Evolutionary conservation across 441 rosid genomes (phyloP), one percentile per base, ranked within the genome.

Genomic region (Gossypium laxum): DNA sequence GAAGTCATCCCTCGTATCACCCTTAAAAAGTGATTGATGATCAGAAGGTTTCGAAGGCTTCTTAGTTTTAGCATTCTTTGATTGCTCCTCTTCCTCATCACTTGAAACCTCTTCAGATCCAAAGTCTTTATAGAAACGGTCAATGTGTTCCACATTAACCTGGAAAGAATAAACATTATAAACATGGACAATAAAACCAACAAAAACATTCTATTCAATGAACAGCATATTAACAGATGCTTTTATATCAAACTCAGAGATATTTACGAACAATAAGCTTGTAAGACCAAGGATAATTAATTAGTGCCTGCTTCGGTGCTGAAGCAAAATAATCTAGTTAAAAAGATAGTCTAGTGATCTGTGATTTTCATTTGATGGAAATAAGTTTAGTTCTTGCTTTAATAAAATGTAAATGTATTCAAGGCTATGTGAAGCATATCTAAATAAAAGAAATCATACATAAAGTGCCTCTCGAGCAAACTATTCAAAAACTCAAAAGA

Each of bases 21-120:
- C 90, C 76, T 83, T 83, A 86, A 91, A 94, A 67, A 94, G 98
- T 70, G 92, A 81, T 77, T 81, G 86, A 80, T 82, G 86, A 79
- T 94, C 98, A 63, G 84, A 76, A 75, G 98, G 96, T 80, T 94
- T 93, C 19, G 85, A 80, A 78, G 90, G 82, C 85, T 85, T 89
- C 62, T 66, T 79, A 43, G 74, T 28, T 32, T 58, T 79, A 57
- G 64, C 59, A 74, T 70, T 73, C 43, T 75, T 80, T 6, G 77
- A 48, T 56, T 43, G 21, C n/a, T 74, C 78, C 62, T 75, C 73
- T 14, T 75, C 90, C 38, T 67, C 72, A 12, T 74, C 78, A 45
- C 72, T 86, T 74, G 80, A 85, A 74, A 72, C 91, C 63, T 78
- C 88, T 75, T 78, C 89, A 83, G 77, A 62, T 78, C 97, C 99